These are phyloP conservation scores for Trichoderma oligosporum DNA, from an alignment of 2,329 filamentous ascomycete genomes.

Conservation along the genomic window DNA sequence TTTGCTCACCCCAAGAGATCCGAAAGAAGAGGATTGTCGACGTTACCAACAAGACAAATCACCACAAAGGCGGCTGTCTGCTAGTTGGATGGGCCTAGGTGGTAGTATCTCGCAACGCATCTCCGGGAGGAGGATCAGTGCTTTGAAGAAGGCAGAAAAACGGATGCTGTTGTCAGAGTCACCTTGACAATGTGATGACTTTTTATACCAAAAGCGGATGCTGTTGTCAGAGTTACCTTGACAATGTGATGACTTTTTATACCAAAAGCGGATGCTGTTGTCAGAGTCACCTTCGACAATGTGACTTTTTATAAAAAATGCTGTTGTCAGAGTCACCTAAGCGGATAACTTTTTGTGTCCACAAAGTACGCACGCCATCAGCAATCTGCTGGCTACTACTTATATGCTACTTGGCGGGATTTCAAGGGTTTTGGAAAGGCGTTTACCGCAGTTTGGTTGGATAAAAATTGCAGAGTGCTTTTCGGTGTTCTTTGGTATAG, in stretches of 20 bases:
- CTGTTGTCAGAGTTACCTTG: not conserved
- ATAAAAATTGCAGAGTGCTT: too few relatives aligned
- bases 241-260: too few relatives aligned
- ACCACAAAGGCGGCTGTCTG: not conserved
- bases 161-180: slow-evolving; percentile 6
- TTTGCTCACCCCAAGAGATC: not conserved
- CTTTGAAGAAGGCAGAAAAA: not conserved
- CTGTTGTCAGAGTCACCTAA: too few relatives aligned
- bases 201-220: slow-evolving; percentile 1
- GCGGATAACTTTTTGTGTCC: too few relatives aligned
- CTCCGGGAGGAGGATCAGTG: not conserved
- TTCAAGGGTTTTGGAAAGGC: too few relatives aligned
- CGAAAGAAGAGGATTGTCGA: not conserved
- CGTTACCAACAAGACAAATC: not conserved
- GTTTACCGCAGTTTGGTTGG: too few relatives aligned
- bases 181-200: too few relatives aligned
- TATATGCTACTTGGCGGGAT: too few relatives aligned
- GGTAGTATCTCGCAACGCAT: not conserved
- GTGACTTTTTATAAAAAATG: too few relatives aligned
- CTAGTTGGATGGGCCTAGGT: not conserved
- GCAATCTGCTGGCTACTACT: too few relatives aligned
- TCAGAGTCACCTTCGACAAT: not conserved
- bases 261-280: slow-evolving; percentile 2
- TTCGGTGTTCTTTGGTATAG: too few relatives aligned
- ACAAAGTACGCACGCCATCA: too few relatives aligned